A percentile compares a stretch with the other conserved stretches of the same genome.
Evolutionary conservation across 2,329 filamentous ascomycete genomes (phyloP).

Genomic region (Cladophialophora carrionii): DNA sequence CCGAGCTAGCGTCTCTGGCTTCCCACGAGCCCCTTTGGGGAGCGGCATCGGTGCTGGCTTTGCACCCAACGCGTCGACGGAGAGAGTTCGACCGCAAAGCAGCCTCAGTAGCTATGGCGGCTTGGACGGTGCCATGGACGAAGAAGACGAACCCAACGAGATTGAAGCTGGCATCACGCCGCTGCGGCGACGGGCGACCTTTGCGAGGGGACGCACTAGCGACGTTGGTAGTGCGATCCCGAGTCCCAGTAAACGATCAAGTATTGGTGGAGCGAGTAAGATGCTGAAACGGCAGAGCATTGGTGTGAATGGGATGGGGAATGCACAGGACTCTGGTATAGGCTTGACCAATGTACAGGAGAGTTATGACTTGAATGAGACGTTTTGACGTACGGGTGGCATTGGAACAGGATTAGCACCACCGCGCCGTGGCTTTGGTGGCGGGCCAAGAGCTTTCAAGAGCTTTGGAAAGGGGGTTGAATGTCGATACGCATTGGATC

Average conservation of each 20-base stretch:
- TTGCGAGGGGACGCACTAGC: conserved; percentile 46
- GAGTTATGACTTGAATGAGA: conserved; percentile 36
- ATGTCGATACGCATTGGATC: background rate
- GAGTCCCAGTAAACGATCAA: conserved; percentile 35
- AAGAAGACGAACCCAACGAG: conserved; percentile 26
- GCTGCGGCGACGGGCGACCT: conserved; percentile 42
- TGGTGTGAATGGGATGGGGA: conserved; percentile 14
- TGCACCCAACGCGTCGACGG: conserved; percentile 39
- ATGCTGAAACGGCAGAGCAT: conserved; percentile 31
- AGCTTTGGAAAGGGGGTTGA: background rate
- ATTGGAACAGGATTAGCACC: background rate
- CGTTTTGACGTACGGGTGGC: conserved; percentile 30
- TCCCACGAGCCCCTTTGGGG: conserved; percentile 29
- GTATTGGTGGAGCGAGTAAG: conserved; percentile 27
- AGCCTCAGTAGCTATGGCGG: conserved; percentile 35
- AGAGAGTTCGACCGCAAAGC: conserved; percentile 38
- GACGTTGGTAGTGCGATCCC: conserved; percentile 44
- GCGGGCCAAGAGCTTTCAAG: too few relatives aligned
- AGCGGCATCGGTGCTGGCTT: conserved; percentile 27
- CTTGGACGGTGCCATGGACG: conserved; percentile 38
- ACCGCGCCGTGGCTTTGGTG: background rate
- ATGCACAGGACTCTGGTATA: conserved; percentile 1
- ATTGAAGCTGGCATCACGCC: conserved; percentile 27
- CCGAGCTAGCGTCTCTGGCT: conserved; percentile 36
- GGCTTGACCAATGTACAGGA: conserved; percentile 34